These are phyloP conservation scores for Alnus rubra DNA, from an alignment of 306 rosid species.

Conservation along the genomic window DNA sequence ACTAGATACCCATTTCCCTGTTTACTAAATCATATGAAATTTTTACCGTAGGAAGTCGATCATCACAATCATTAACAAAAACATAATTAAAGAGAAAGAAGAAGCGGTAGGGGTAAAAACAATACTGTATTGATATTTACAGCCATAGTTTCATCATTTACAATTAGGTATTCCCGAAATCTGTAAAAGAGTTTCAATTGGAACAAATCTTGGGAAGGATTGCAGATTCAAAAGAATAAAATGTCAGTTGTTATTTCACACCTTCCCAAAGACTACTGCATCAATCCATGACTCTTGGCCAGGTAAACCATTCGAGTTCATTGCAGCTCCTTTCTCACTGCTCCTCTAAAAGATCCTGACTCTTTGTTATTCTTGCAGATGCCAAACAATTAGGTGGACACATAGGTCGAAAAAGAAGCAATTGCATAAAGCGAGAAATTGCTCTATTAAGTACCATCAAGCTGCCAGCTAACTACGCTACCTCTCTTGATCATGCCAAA, in stretches of 20 bases:
- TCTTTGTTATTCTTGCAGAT: conserved; percentile 15
- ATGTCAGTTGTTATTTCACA: conserved; percentile 21
- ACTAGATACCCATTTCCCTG: background rate
- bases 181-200: conserved; percentile 22
- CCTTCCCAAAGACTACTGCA: conserved; percentile 32
- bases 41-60: background rate
- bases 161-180: conserved; percentile 30
- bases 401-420: background rate
- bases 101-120: background rate
- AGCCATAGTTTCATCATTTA: conserved; percentile 34
- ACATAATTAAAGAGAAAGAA: conserved; percentile 7
- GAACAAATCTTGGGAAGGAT: background rate
- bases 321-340: conserved; percentile 11
- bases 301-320: background rate
- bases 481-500: conserved; percentile 50
- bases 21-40: background rate
- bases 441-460: conserved; percentile 26
- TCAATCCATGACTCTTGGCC: conserved; percentile 22
- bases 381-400: conserved; percentile 13
- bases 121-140: conserved; percentile 18
- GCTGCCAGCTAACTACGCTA: conserved; percentile 37
- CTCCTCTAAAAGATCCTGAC: conserved; percentile 16
- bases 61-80: background rate
- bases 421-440: conserved; percentile 19
- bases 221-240: background rate